These are phyloP conservation scores for Coelastrella sp. DNA, from an alignment of 139 green algal genomes.

Conservation along the genomic window DNA sequence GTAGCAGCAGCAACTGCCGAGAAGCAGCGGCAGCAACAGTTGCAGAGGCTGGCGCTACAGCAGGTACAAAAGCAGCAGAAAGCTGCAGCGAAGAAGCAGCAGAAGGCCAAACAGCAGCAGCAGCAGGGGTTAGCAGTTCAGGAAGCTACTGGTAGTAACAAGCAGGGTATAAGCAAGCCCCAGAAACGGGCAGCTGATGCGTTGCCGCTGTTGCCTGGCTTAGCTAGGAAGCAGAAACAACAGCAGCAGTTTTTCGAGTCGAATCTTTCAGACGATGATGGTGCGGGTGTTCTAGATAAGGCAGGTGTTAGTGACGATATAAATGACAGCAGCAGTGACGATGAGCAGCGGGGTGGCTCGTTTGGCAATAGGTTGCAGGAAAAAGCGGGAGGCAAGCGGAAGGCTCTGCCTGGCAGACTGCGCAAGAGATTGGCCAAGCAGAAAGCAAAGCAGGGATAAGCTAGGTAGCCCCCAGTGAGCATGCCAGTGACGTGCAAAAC, in stretches of 20 bases:
- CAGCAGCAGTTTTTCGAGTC: neutral
- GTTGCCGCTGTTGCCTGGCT: conserved; percentile 27
- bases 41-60: neutral
- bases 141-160: neutral
- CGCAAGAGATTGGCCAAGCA: conserved; percentile 78
- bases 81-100: conserved; percentile 14
- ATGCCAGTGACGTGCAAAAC: too few species aligned
- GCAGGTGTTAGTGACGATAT: too few species aligned
- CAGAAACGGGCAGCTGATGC: neutral
- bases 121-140: too few species aligned
- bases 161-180: conserved; percentile 22
- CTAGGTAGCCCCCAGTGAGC: too few species aligned
- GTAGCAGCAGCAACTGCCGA: neutral
- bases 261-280: conserved; percentile 12
- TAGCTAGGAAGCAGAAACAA: conserved; percentile 30
- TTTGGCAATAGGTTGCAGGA: neutral
- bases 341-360: neutral
- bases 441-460: neutral
- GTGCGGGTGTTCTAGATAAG: neutral
- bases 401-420: conserved; percentile 75
- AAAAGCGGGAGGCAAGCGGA: conserved; percentile 37
- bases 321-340: conserved; percentile 14
- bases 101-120: neutral
- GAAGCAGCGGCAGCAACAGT: neutral
- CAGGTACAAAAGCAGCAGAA: conserved; percentile 10